These are phyloP conservation scores for Penicillium daleae DNA, from an alignment of 495 filamentous ascomycete genomes.

Conservation along the genomic window DNA sequence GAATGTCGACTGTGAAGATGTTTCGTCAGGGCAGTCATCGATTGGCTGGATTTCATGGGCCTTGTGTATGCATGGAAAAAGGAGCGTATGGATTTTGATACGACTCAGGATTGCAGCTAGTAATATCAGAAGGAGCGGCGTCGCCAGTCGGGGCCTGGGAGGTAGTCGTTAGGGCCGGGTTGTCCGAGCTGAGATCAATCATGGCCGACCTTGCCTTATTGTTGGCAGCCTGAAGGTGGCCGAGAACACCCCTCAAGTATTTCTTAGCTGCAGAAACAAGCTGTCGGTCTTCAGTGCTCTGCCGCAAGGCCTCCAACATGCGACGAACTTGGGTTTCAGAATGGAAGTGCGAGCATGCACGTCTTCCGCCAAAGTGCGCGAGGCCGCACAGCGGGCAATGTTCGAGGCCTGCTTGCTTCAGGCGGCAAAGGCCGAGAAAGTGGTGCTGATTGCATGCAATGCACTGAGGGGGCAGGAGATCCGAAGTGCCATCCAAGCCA, in stretches of 20 bases:
- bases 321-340: slow-evolving; percentile 57
- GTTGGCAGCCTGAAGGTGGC: slow-evolving; percentile 44
- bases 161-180: neutral
- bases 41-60: neutral
- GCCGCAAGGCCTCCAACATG: slow-evolving; percentile 63
- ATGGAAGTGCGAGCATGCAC: slow-evolving; percentile 64
- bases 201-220: neutral
- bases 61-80: neutral
- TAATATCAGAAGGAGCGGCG: neutral
- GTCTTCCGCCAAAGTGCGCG: slow-evolving; percentile 60
- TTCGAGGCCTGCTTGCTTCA: slow-evolving; percentile 64
- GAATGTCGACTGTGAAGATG: neutral
- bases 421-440: slow-evolving; percentile 58
- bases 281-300: slow-evolving; percentile 57
- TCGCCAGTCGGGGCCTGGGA: neutral
- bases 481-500: slow-evolving; percentile 52
- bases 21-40: neutral
- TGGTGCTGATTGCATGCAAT: slow-evolving; percentile 58
- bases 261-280: slow-evolving; percentile 55
- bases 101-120: neutral
- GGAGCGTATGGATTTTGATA: neutral
- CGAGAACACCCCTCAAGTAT: slow-evolving; percentile 60
- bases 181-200: neutral
- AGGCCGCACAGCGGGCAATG: slow-evolving; percentile 68
- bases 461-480: slow-evolving; percentile 45